A percentile compares a stretch with the other conserved stretches of the same genome.
phyloP scores from a whole-genome alignment of 768 basidiomycete species.

The Sarcodon aspratus region DNA sequence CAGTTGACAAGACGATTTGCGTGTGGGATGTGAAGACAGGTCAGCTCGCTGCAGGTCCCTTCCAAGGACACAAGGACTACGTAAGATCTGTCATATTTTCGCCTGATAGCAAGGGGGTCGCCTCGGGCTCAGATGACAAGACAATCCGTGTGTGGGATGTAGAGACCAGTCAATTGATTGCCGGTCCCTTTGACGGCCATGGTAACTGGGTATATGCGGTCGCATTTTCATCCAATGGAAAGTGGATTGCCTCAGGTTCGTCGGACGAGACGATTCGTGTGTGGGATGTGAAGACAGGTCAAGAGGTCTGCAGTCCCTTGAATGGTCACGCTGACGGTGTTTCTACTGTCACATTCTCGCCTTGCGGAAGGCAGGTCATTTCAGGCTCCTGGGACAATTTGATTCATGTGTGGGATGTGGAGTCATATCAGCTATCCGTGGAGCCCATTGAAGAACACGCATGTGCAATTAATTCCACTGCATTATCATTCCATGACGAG shows the following conservation, averaged over 20 bases:
- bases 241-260: constrained; percentile 28
- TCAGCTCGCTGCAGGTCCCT: background rate
- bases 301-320: background rate
- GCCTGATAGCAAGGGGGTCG: constrained; percentile 21
- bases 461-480: too few relatives aligned
- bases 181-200: constrained; percentile 7
- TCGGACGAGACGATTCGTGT: constrained; percentile 17
- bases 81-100: constrained; percentile 14
- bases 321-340: constrained; percentile 1
- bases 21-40: constrained; percentile 15
- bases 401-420: constrained; percentile 8
- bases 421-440: background rate
- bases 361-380: constrained; percentile 3
- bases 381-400: constrained; percentile 5
- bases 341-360: constrained; percentile 6
- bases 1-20: constrained; percentile 10
- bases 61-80: constrained; percentile 8
- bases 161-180: constrained; percentile 21
- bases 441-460: too few relatives aligned
- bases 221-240: constrained; percentile 31
- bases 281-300: constrained; percentile 8
- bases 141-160: constrained; percentile 29
- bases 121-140: constrained; percentile 32
- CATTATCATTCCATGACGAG: too few relatives aligned
- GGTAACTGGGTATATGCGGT: constrained; percentile 20